These are phyloP conservation scores for Hippophae tibetana DNA, from an alignment of 306 rosid species.

Conservation along the genomic window DNA sequence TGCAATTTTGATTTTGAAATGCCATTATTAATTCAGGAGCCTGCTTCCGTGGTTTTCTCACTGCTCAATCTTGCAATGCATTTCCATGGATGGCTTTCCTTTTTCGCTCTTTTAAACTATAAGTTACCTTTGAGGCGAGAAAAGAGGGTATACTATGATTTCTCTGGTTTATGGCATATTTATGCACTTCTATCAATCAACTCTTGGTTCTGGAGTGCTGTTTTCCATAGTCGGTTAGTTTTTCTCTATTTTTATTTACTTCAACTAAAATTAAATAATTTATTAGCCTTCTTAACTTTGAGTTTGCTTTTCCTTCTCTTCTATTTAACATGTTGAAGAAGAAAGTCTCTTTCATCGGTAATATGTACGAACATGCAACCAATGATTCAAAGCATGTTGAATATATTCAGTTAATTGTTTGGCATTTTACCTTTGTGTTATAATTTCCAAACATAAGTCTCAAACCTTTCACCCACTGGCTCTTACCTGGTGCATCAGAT, in stretches of 20 bases:
- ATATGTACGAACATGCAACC: no score
- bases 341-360: background rate
- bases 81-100: slow-evolving; percentile 70
- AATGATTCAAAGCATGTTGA: no score
- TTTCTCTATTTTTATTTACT: background rate
- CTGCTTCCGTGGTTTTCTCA: slow-evolving; percentile 63
- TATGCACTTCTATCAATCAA: slow-evolving; percentile 50
- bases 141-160: slow-evolving; percentile 48
- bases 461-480: no score
- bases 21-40: slow-evolving; percentile 44
- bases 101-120: slow-evolving; percentile 44
- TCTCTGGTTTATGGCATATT: slow-evolving; percentile 50
- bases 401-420: no score
- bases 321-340: background rate
- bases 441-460: no score
- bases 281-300: background rate
- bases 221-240: slow-evolving; percentile 66
- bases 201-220: slow-evolving; percentile 66
- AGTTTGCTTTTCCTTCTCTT: background rate
- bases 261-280: background rate
- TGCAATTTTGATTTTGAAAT: slow-evolving; percentile 14
- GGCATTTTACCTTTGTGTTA: no score
- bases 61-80: slow-evolving; percentile 62
- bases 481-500: no score
- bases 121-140: slow-evolving; percentile 46